Percentiles rank a stretch among this genome's conserved stretches.
phyloP scores from a whole-genome alignment of 1,284 basidiomycete genomes.

The Quambalaria eucalypti region DNA sequence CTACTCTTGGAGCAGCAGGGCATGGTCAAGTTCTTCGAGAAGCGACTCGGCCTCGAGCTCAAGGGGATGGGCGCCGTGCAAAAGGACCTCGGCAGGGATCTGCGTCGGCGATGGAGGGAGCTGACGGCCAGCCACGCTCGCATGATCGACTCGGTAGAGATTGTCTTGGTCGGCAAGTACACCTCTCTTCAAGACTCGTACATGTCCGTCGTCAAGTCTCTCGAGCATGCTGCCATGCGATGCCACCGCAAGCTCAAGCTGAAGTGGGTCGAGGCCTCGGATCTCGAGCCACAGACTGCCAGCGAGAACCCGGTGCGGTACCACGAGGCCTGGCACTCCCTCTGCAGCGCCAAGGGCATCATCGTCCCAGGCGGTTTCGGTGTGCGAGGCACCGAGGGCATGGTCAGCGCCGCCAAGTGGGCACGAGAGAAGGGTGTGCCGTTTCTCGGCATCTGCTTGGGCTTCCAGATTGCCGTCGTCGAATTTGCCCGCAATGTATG shows the following conservation, averaged over 20 bases:
- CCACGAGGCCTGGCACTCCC: slow-evolving; percentile 87
- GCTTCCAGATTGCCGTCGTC: slow-evolving; percentile 93
- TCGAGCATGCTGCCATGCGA: slow-evolving; percentile 92
- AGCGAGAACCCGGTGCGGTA: slow-evolving; percentile 73
- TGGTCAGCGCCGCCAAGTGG: slow-evolving; percentile 94
- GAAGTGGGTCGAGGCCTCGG: slow-evolving; percentile 86
- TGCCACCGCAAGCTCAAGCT: slow-evolving; percentile 61
- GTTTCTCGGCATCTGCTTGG: slow-evolving; percentile 92
- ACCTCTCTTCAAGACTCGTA: slow-evolving; percentile 95
- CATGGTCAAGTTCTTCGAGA: slow-evolving; percentile 73
- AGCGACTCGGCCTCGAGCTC: slow-evolving; percentile 65
- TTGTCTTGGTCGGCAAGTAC: slow-evolving; percentile 95
- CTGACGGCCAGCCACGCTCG: slow-evolving; percentile 84
- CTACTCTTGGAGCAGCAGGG: slow-evolving; percentile 85
- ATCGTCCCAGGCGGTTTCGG: slow-evolving; percentile 81
- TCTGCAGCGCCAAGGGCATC: slow-evolving; percentile 65
- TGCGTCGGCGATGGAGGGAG: slow-evolving; percentile 70
- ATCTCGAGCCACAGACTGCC: slow-evolving; percentile 75
- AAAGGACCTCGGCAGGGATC: slow-evolving; percentile 58
- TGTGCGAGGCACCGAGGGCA: slow-evolving; percentile 84
- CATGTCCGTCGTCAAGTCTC: slow-evolving; percentile 93
- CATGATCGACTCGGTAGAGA: slow-evolving; percentile 78
- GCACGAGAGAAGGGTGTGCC: slow-evolving; percentile 89
- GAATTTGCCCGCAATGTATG: slow-evolving; percentile 88
- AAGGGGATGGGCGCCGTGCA: slow-evolving; percentile 57